Conservation (phyloP, 345 rosid species). For the Lepidium africanum region DNA sequence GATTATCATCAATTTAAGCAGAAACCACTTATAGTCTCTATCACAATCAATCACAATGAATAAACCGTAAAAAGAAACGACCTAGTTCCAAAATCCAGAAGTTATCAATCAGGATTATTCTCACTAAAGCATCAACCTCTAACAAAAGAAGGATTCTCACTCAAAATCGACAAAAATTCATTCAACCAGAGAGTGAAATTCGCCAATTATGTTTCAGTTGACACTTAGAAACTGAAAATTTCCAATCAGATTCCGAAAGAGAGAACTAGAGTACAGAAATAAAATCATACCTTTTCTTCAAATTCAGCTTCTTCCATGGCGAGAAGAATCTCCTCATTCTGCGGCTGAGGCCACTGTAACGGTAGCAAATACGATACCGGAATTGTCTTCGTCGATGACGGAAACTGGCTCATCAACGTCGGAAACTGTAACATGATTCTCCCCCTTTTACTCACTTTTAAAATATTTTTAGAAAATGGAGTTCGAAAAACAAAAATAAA, state of each 20-base stretch:
- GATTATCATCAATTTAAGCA: not conserved
- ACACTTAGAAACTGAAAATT: not conserved
- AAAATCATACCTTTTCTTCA: conserved; percentile 55
- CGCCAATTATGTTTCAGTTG: not conserved
- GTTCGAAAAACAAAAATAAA: not conserved
- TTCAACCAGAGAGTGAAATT: not conserved
- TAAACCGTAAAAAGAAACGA: not conserved
- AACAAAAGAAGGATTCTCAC: not conserved
- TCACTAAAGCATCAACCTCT: not conserved
- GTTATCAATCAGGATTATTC: not conserved
- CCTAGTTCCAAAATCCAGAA: not conserved
- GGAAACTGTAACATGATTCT: conserved; percentile 75
- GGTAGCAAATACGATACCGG: conserved; percentile 67
- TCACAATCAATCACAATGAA: not conserved
- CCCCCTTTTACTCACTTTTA: conserved; percentile 12
- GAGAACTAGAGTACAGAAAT: not conserved
- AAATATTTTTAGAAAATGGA: too few relatives aligned
- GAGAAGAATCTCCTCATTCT: conserved; percentile 69
- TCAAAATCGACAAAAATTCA: not conserved
- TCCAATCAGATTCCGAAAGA: not conserved
- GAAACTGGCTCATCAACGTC: conserved; percentile 69
- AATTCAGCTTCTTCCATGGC: conserved; percentile 84
- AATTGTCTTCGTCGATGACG: conserved; percentile 48
- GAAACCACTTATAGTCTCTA: not conserved
- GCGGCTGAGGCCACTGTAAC: conserved; percentile 68